phyloP scores from a whole-genome alignment of 768 basidiomycete genomes.

The Trametes maxima region DNA sequence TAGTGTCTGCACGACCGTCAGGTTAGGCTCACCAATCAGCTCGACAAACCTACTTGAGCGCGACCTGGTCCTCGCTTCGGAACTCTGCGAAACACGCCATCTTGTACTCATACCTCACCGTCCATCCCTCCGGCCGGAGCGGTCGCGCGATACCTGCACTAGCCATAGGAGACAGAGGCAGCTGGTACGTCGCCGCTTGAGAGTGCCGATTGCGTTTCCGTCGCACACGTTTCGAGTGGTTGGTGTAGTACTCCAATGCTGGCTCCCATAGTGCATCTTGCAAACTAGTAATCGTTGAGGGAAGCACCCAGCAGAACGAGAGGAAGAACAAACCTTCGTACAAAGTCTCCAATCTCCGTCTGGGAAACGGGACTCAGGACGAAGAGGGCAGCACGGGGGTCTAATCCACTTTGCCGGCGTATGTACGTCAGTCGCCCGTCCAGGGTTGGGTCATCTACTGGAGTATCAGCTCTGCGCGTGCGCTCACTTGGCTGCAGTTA shows the following conservation, averaged over 20 bases:
- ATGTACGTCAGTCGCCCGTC: conserved; percentile 87
- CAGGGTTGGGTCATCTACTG: conserved; percentile 77
- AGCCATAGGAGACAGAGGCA: conserved; percentile 49
- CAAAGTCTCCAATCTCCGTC: conserved; percentile 88
- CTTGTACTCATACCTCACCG: conserved; percentile 96
- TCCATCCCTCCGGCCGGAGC: conserved; percentile 88
- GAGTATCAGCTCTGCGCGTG: not conserved
- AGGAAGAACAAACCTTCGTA: conserved; percentile 59
- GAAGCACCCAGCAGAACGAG: not conserved
- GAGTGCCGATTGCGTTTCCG: conserved; percentile 87
- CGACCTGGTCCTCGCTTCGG: conserved; percentile 88
- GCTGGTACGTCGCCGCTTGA: conserved; percentile 54
- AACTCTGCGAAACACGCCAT: conserved; percentile 97
- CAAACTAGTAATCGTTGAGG: conserved; percentile 48
- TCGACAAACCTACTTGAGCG: conserved; percentile 69
- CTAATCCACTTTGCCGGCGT: conserved; percentile 83
- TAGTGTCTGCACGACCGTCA: conserved; percentile 61
- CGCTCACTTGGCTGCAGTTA: conserved; percentile 5
- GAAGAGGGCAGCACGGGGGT: conserved; percentile 90
- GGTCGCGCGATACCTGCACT: conserved; percentile 45
- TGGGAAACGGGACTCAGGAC: conserved; percentile 90
- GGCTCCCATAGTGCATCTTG: conserved; percentile 89
- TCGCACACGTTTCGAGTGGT: conserved; percentile 89
- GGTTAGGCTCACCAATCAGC: conserved; percentile 11
- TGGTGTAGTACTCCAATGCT: conserved; percentile 90